Evolutionary conservation across 208 protist species (phyloP), one percentile per base, ranked within the genome.

Genomic region (Crithidia mellificae): DNA sequence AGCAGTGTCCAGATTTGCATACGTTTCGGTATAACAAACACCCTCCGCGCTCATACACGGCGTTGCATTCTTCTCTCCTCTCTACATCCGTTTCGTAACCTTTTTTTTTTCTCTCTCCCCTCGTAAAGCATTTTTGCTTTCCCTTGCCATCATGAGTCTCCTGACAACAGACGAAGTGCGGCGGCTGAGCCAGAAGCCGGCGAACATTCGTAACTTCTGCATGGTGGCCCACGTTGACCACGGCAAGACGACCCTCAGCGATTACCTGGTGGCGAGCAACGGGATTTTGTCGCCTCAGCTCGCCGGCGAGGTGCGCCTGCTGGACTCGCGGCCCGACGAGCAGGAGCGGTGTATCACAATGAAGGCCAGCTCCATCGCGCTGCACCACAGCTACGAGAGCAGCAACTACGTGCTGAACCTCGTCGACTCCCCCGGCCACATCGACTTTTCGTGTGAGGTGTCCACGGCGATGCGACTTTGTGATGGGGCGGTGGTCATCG

Each of bases 391-490:
- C 32, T 66, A 87, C 66, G 57, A 95, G 41, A 74, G 72, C 34
- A 74, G 67, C 49, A 74, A 77, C 38, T 82, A 94, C 69, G 61
- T 99, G 6, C 83, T 99, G 30, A 99, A 99, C 79, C 87, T 99
- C 6, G 98, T 99, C 27, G 99, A 99, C 85, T 99, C 98, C 14
- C 98, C 98, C 14, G 99, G 99, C 3, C 99, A 99, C 83, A 98
- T 99, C 49, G 99, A 99, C 86, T 99, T 99, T 75, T 95, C 90
- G 8, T 93, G 84, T 47, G 93, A 98, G 72, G 98, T 99, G 4
- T 99, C 97, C 6, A 98, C 97, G 15, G 98, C 98, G 11, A 97
- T 99, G 70, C 84, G 98, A 34, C 77, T 99, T 49, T 95, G 90
- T 67, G 99, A 99, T 77, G 98, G 98, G 24, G 94, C 95, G 8